Evolutionary conservation across 805 yeast genomes (phyloP).

Genomic region (Barnettozyma sp.): DNA sequence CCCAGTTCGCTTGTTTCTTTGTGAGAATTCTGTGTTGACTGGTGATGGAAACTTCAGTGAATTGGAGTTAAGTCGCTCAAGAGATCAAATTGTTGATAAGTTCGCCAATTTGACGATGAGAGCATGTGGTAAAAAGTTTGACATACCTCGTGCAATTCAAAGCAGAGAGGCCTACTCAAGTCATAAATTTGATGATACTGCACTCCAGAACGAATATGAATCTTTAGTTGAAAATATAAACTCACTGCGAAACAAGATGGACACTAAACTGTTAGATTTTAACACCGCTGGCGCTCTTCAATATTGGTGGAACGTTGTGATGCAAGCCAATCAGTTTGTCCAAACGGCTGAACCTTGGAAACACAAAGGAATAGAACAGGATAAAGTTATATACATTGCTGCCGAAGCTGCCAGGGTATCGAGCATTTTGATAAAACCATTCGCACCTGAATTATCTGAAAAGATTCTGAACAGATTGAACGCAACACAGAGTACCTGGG

Average conservation of each 20-base stretch:
- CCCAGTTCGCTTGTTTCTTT: constrained; percentile 64
- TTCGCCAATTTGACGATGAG: constrained; percentile 75
- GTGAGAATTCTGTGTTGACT: constrained; percentile 67
- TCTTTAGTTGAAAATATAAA: constrained; percentile 30
- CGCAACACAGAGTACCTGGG: constrained; percentile 42
- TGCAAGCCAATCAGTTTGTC: constrained; percentile 56
- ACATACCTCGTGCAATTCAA: constrained; percentile 40
- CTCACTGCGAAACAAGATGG: constrained; percentile 33
- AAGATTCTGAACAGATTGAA: constrained; percentile 55
- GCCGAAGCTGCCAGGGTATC: constrained; percentile 65
- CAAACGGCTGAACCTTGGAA: constrained; percentile 78
- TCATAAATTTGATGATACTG: constrained; percentile 8
- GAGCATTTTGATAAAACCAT: constrained; percentile 61
- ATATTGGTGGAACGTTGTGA: constrained; percentile 52
- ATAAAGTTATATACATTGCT: constrained; percentile 53
- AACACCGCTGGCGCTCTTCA: constrained; percentile 51
- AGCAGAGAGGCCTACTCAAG: constrained; percentile 5
- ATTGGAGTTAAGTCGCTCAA: constrained; percentile 39
- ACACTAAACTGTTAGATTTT: constrained; percentile 36
- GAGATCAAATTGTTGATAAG: constrained; percentile 71
- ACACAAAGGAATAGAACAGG: constrained; percentile 33
- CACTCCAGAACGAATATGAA: constrained; percentile 8
- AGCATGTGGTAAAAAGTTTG: constrained; percentile 64
- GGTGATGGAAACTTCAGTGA: constrained; percentile 78
- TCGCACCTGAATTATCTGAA: constrained; percentile 60